phyloP scores from a whole-genome alignment of 805 yeast species.

The Saccharomycopsis selenospora region DNA sequence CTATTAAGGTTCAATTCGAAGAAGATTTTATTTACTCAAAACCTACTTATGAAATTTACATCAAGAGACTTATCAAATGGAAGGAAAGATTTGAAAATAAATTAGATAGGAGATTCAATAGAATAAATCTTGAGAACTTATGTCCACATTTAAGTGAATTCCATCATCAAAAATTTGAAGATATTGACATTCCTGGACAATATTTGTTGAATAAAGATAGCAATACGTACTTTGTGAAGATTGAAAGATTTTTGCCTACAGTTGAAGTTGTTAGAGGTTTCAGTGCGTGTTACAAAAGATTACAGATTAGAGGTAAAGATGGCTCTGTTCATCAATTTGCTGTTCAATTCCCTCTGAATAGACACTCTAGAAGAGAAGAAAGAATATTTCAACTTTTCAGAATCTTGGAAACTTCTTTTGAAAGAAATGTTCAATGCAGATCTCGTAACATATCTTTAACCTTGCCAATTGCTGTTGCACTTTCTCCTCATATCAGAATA shows the following conservation, averaged over 20 bases:
- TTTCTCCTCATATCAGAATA: conserved; percentile 89
- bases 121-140: conserved; percentile 76
- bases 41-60: conserved; percentile 84
- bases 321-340: conserved; percentile 90
- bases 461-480: conserved; percentile 84
- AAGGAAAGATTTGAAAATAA: conserved; percentile 87
- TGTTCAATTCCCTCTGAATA: conserved; percentile 95
- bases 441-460: conserved; percentile 80
- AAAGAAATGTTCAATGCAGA: conserved; percentile 80
- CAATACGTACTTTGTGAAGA: conserved; percentile 85
- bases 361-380: conserved; percentile 96
- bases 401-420: conserved; percentile 73
- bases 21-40: conserved; percentile 80
- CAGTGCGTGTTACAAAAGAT: conserved; percentile 80
- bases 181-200: conserved; percentile 96
- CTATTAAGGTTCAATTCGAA: conserved; percentile 83
- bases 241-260: conserved; percentile 85
- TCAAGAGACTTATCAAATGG: conserved; percentile 82
- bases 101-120: conserved; percentile 74
- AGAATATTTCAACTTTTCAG: conserved; percentile 87
- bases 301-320: conserved; percentile 88
- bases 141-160: conserved; percentile 95
- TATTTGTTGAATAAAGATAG: conserved; percentile 82
- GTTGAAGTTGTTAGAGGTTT: conserved; percentile 86
- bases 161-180: conserved; percentile 97